These are phyloP conservation scores for Juglanconis oblonga DNA, from an alignment of 2,329 filamentous ascomycete genomes.

Conservation along the genomic window DNA sequence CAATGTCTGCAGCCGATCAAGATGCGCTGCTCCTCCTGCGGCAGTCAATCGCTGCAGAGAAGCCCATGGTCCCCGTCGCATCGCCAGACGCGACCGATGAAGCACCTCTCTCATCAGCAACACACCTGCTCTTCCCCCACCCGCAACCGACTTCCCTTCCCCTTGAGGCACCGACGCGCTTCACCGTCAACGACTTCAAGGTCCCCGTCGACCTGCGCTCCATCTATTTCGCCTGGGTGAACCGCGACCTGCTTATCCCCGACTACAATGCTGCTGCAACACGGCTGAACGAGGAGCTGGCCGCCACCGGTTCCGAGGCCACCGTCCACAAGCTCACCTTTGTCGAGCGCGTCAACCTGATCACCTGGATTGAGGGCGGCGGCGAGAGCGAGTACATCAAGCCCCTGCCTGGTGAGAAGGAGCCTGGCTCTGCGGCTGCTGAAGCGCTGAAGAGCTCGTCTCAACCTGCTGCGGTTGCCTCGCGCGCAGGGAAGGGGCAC, in stretches of 20 bases:
- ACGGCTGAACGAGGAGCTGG: slow-evolving; percentile 74
- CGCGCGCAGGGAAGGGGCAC: slow-evolving; percentile 59
- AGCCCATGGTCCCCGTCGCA: slow-evolving; percentile 70
- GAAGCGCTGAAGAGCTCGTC: slow-evolving; percentile 32
- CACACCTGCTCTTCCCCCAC: slow-evolving; percentile 70
- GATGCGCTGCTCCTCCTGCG: slow-evolving; percentile 84
- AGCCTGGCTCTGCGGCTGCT: slow-evolving; percentile 34
- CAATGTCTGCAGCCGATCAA: slow-evolving; percentile 59
- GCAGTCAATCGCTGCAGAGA: slow-evolving; percentile 71
- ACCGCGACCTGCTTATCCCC: slow-evolving; percentile 83
- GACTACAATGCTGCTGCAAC: slow-evolving; percentile 87
- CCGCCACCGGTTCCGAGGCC: slow-evolving; percentile 47
- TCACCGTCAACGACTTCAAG: slow-evolving; percentile 67
- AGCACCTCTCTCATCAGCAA: slow-evolving; percentile 70
- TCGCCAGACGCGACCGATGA: slow-evolving; percentile 62
- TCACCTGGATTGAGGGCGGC: slow-evolving; percentile 89
- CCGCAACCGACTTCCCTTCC: slow-evolving; percentile 61
- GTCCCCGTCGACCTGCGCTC: slow-evolving; percentile 80
- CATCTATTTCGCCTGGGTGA: slow-evolving; percentile 94
- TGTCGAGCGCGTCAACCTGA: slow-evolving; percentile 85
- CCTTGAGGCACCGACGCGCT: slow-evolving; percentile 76
- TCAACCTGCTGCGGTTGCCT: slow-evolving; percentile 39
- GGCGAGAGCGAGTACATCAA: slow-evolving; percentile 92
- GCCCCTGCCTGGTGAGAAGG: slow-evolving; percentile 66
- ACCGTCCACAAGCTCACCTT: slow-evolving; percentile 87